Evolutionary conservation across 352 stramenopile genomes (phyloP), one percentile per base, ranked within the genome.

Genomic region (Pythium dissimile): DNA sequence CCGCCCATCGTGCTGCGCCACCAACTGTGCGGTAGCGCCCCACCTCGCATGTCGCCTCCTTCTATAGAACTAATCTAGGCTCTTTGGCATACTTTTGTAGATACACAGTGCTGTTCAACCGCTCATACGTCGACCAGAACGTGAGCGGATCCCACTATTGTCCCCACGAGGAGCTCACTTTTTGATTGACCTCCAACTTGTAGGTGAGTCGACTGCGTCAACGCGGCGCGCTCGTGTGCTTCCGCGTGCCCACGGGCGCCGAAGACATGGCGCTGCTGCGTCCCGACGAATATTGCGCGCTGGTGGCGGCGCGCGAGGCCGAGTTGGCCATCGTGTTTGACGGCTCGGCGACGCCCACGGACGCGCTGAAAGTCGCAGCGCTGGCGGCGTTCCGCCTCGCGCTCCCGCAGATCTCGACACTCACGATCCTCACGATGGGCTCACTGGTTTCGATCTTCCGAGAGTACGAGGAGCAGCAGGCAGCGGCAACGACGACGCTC

Each of bases 91-190:
- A 45, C 35, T 6, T 47, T 11, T 30, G 30, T n/a, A 88, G 78
- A 18, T 87, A 89, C 54, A 69, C 64, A 0, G 57, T 87, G 44
- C 59, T 86, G 34, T 62, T 71, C 20, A 89, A 85, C 54, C 71
- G 76, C 13, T 85, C 79, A 20, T 83, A 81, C 24, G 65, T 87
- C 16, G 76, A 87, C 41, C 76, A 87, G 34, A 87, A 77, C 46
- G 78, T 88, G 52, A 62, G 50, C 26, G 7, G 44, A 3, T 43
- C 28, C n/a, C 10, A 39, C 28, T 15, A 50, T 13, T 31, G 9
- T 16, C 20, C 41, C 41, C 41, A 47, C 26, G 23, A 18, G 7
- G 28, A 24, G 20, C 20, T 49, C 23, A 26, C n/a, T 16, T 35
- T 12, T 37, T 27, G 16, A 44, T 11, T 43, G 21, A 21, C 15